These are phyloP conservation scores for Tetracladium maxilliforme DNA, from an alignment of 2,329 filamentous ascomycete species.

Conservation along the genomic window DNA sequence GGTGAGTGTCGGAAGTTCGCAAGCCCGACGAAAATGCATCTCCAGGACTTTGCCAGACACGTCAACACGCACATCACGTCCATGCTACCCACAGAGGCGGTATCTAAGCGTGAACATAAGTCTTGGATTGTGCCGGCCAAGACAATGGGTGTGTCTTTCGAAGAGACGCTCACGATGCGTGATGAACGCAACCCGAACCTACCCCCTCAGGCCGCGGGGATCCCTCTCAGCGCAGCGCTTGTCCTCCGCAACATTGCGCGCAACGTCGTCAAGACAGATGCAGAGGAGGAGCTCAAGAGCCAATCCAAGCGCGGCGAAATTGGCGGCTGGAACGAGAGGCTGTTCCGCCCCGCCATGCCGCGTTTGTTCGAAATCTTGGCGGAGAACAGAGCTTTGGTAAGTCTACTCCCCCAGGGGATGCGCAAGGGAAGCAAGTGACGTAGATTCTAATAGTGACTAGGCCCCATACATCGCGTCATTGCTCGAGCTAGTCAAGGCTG, in stretches of 20 bases:
- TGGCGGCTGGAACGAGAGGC: constrained; percentile 48
- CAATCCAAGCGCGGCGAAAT: constrained; percentile 32
- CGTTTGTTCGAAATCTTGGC: constrained; percentile 56
- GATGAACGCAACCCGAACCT: constrained; percentile 41
- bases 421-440: no score
- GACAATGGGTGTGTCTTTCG: constrained; percentile 36
- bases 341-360: constrained; percentile 51
- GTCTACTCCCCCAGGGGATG: no score
- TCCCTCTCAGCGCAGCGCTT: constrained; percentile 64
- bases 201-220: constrained; percentile 58
- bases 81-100: constrained; percentile 8
- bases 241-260: constrained; percentile 67
- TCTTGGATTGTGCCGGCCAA: constrained; percentile 33
- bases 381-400: constrained; percentile 48
- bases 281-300: constrained; percentile 36
- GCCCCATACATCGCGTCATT: no score
- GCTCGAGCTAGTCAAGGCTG: no score
- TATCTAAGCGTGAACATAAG: constrained; percentile 26
- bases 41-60: constrained; percentile 13
- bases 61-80: constrained; percentile 15
- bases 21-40: constrained; percentile 14
- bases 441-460: no score
- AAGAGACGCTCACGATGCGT: constrained; percentile 38
- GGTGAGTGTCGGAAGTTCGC: constrained; percentile 44
- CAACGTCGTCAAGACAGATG: constrained; percentile 46